Evolutionary conservation across 495 filamentous ascomycete genomes (phyloP), one percentile per base, ranked within the genome.

Genomic region (Astrocystis sublimbata): DNA sequence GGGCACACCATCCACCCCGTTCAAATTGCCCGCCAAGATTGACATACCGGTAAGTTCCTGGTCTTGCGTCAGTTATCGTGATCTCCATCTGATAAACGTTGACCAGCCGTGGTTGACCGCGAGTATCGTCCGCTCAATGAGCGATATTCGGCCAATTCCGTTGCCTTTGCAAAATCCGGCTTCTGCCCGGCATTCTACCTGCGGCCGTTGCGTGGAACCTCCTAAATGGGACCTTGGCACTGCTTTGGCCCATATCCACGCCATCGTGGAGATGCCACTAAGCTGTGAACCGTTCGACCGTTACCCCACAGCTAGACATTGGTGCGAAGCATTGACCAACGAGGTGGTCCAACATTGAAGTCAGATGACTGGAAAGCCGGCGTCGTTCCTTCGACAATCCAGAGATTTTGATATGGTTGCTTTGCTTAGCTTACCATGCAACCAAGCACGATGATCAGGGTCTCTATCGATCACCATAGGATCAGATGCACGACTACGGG

Each of bases 241-340:
- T 17, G 10, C 33, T n/a, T n/a, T 58, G 33, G 55, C 42, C 42
- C 19, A 26, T 15, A 17, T 47, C 31, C 28, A 52, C 47, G 9
- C 40, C 26, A 13, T n/a, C 30, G 33, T 24, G 58, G 28, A 51
- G 58, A 53, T 61, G 58, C 17, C 35, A 17, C 58, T 40, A 10
- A 19, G 24, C 38, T 52, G 45, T 40, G 46, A 38, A 36, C 26
- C 40, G 35, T 41, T 50, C 24, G 47, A 43, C 28, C 17, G 28
- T 61, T 61, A 61, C 58, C 58, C 58, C 58, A 49, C 58, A 61
- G 53, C 38, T 38, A 35, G 33, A 46, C n/a, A 28, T 35, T 52
- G 28, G 47, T 38, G 58, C 21, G 38, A 10, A 17, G 28, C 3
- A 7, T 17, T 17, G 47, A 17, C 58, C 58, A 61, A 61, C 58